Percentiles rank a stretch among this genome's conserved stretches.
phyloP scores from a whole-genome alignment of 139 green algal genomes.

The Tetradesmus lagerheimii region DNA sequence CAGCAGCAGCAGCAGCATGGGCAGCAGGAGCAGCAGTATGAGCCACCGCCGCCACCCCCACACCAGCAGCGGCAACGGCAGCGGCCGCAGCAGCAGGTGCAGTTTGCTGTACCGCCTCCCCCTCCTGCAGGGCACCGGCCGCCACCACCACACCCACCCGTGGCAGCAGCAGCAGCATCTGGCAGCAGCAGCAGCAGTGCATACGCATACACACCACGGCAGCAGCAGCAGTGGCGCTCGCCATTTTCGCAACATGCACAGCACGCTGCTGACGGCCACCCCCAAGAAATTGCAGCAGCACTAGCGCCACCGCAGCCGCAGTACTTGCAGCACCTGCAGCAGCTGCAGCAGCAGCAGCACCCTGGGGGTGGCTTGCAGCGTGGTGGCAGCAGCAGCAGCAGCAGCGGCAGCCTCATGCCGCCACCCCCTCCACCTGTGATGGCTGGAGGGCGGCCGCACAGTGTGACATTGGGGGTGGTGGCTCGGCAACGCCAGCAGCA shows the following conservation, averaged over 20 bases:
- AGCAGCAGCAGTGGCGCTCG: constrained; percentile 3
- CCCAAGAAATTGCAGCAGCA: neutral
- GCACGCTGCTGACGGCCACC: neutral
- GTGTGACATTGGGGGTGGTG: neutral
- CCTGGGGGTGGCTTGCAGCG: neutral
- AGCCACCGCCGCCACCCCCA: neutral
- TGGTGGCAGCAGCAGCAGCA: constrained; percentile 20
- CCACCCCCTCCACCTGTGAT: neutral
- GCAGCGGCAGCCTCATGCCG: neutral
- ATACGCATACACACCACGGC: neutral
- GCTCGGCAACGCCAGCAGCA: neutral
- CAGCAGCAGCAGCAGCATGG: neutral
- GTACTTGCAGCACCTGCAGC: neutral
- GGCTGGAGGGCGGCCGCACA: neutral
- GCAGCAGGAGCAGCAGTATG: neutral
- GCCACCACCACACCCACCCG: neutral
- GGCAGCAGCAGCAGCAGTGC: constrained; percentile 11
- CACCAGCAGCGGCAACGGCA: neutral
- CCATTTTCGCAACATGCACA: constrained; percentile 5
- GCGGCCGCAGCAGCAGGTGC: constrained; percentile 26
- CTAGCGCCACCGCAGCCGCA: neutral
- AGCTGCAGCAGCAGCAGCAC: constrained; percentile 10
- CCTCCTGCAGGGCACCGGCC: constrained; percentile 7
- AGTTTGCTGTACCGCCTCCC: neutral
- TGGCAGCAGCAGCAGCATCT: constrained; percentile 9